These are phyloP conservation scores for Rosa multiflora DNA, from an alignment of 306 rosid genomes.

Conservation along the genomic window DNA sequence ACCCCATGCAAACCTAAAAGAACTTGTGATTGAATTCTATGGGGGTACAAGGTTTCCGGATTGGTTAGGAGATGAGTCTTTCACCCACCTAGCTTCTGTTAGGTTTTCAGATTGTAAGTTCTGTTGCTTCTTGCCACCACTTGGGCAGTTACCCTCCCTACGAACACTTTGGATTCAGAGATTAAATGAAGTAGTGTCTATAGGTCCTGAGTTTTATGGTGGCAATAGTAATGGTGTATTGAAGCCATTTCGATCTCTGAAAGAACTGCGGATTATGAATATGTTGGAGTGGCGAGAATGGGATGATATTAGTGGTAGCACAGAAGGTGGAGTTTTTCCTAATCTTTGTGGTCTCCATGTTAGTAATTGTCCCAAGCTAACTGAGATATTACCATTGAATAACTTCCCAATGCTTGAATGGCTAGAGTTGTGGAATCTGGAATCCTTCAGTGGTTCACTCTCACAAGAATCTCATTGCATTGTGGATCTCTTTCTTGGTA, in stretches of 20 bases:
- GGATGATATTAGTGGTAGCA: not conserved
- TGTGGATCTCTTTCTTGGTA: not conserved
- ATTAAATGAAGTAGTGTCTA: not conserved
- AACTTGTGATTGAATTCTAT: not conserved
- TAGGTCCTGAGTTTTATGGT: constrained; percentile 5
- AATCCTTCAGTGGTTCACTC: not conserved
- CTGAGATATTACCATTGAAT: not conserved
- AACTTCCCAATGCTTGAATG: constrained; percentile 8
- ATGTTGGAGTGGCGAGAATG: not conserved
- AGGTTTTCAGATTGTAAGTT: not conserved
- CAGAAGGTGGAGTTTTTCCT: not conserved
- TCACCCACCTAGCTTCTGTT: not conserved
- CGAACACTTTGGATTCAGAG: not conserved
- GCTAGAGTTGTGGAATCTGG: not conserved
- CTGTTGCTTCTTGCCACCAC: constrained; percentile 8
- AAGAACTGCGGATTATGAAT: constrained; percentile 1
- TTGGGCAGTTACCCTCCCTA: not conserved
- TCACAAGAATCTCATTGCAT: not conserved
- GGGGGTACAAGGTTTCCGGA: constrained; percentile 18
- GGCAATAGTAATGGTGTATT: not conserved
- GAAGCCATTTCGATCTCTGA: not conserved
- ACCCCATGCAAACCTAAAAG: constrained; percentile 12
- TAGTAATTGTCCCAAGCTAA: not conserved
- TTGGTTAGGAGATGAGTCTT: not conserved
- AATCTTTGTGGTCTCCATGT: constrained; percentile 3